Evolutionary conservation across 1,139 yeast species (phyloP).

Genomic region (Meyerozyma guilliermondii): DNA sequence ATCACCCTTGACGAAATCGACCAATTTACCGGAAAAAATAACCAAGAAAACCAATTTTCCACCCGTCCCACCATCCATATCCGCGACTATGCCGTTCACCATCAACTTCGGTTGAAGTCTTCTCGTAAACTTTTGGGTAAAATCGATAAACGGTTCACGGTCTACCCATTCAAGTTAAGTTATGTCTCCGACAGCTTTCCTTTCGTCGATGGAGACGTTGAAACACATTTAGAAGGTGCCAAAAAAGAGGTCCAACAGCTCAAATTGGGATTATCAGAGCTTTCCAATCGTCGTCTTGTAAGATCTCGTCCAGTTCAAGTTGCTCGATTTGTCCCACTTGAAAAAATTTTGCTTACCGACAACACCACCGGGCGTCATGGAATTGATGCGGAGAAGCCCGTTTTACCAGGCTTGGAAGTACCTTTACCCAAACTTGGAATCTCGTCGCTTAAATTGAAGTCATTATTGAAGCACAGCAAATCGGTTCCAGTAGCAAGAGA

Average conservation of each 20-base stretch:
- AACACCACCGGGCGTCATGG: slow-evolving; percentile 65
- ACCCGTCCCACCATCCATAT: slow-evolving; percentile 71
- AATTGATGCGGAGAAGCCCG: slow-evolving; percentile 59
- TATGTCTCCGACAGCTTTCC: slow-evolving; percentile 62
- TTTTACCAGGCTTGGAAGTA: slow-evolving; percentile 67
- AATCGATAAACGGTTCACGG: slow-evolving; percentile 72
- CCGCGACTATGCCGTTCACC: slow-evolving; percentile 79
- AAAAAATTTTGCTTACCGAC: slow-evolving; percentile 52
- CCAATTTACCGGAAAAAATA: slow-evolving; percentile 57
- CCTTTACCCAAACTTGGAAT: slow-evolving; percentile 70
- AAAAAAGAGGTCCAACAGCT: slow-evolving; percentile 51
- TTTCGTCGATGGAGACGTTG: slow-evolving; percentile 31
- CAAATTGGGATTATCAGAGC: slow-evolving; percentile 77
- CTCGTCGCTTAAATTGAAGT: slow-evolving; percentile 58
- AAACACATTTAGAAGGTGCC: slow-evolving; percentile 35
- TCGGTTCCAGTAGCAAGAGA: slow-evolving; percentile 67
- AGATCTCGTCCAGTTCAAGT: slow-evolving; percentile 69
- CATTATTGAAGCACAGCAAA: slow-evolving; percentile 52
- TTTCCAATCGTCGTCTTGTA: slow-evolving; percentile 75
- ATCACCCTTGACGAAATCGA: slow-evolving; percentile 64
- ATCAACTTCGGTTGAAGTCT: slow-evolving; percentile 70
- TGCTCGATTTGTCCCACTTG: slow-evolving; percentile 68
- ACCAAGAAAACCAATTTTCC: slow-evolving; percentile 44
- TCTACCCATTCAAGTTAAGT: slow-evolving; percentile 84
- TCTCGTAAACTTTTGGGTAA: slow-evolving; percentile 67